Evolutionary conservation across 2,329 filamentous ascomycete species (phyloP).

Genomic region (Phialophora macrospora): DNA sequence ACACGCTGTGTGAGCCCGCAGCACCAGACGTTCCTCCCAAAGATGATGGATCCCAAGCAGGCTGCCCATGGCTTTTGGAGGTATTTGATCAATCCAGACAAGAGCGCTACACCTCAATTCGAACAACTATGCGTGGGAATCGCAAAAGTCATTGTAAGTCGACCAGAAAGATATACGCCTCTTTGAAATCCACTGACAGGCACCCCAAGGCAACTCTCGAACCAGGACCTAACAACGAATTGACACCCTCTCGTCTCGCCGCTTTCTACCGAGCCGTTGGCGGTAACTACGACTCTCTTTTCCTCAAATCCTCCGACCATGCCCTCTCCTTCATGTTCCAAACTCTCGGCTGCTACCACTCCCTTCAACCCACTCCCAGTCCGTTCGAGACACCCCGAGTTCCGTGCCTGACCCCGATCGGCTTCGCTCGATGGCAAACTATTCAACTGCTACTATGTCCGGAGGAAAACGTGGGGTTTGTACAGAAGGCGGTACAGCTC

Average conservation of each 20-base stretch:
- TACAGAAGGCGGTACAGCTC: slow-evolving; percentile 77
- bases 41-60: slow-evolving; percentile 29
- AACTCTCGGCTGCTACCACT: slow-evolving; percentile 86
- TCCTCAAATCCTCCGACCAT: slow-evolving; percentile 72
- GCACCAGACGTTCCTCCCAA: slow-evolving; percentile 10
- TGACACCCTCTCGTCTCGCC: slow-evolving; percentile 72
- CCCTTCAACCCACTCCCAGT: slow-evolving; percentile 72
- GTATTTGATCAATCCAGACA: slow-evolving; percentile 69
- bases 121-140: slow-evolving; percentile 72
- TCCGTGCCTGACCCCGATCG: slow-evolving; percentile 79
- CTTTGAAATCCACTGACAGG: slow-evolving; percentile 19
- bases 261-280: slow-evolving; percentile 76
- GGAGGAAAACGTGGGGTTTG: slow-evolving; percentile 81
- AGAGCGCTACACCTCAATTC: slow-evolving; percentile 69
- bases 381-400: slow-evolving; percentile 76
- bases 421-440: slow-evolving; percentile 92
- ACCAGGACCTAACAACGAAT: slow-evolving; percentile 44
- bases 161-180: slow-evolving; percentile 8
- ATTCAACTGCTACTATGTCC: slow-evolving; percentile 87
- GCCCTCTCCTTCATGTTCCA: slow-evolving; percentile 92
- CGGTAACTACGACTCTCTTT: slow-evolving; percentile 77
- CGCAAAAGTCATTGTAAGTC: slow-evolving; percentile 70
- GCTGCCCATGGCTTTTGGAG: slow-evolving; percentile 33
- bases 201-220: slow-evolving; percentile 35
- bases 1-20: slow-evolving; percentile 22